These are phyloP conservation scores for Acidiella bohemica DNA, from an alignment of 495 filamentous ascomycete genomes.

Conservation along the genomic window DNA sequence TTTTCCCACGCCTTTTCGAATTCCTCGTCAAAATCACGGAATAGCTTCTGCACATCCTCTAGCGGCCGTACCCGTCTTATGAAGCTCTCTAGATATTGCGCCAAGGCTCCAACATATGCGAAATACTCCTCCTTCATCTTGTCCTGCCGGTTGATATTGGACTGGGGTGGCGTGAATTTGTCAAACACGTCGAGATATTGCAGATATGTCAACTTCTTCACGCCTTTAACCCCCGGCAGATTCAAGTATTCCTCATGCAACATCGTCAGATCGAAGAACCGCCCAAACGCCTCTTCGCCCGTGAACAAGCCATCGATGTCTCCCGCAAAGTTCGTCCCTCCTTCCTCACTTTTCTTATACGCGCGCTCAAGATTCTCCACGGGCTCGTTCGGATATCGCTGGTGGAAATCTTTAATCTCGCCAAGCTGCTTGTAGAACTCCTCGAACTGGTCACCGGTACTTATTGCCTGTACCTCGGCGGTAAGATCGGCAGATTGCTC, in stretches of 20 bases:
- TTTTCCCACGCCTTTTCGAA: slow-evolving; percentile 74
- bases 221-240: slow-evolving; percentile 48
- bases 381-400: slow-evolving; percentile 82
- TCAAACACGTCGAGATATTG: slow-evolving; percentile 89
- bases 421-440: slow-evolving; percentile 78
- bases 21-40: slow-evolving; percentile 58
- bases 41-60: slow-evolving; percentile 67
- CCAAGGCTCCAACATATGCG: slow-evolving; percentile 66
- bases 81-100: slow-evolving; percentile 73
- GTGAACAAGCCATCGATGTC: slow-evolving; percentile 87
- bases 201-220: slow-evolving; percentile 67
- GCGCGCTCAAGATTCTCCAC: slow-evolving; percentile 89
- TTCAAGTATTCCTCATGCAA: slow-evolving; percentile 84
- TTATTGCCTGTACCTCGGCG: slow-evolving; percentile 70
- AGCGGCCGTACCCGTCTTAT: slow-evolving; percentile 67
- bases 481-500: slow-evolving; percentile 57
- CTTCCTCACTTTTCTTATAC: slow-evolving; percentile 62
- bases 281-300: slow-evolving; percentile 83
- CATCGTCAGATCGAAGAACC: slow-evolving; percentile 73
- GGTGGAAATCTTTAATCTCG: slow-evolving; percentile 73
- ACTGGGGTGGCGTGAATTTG: slow-evolving; percentile 57
- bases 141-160: slow-evolving; percentile 57
- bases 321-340: slow-evolving; percentile 36
- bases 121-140: slow-evolving; percentile 89
- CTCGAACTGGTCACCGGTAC: slow-evolving; percentile 78